phyloP scores from a whole-genome alignment of 73 alveolate genomes.

The Diophrys sp. region DNA sequence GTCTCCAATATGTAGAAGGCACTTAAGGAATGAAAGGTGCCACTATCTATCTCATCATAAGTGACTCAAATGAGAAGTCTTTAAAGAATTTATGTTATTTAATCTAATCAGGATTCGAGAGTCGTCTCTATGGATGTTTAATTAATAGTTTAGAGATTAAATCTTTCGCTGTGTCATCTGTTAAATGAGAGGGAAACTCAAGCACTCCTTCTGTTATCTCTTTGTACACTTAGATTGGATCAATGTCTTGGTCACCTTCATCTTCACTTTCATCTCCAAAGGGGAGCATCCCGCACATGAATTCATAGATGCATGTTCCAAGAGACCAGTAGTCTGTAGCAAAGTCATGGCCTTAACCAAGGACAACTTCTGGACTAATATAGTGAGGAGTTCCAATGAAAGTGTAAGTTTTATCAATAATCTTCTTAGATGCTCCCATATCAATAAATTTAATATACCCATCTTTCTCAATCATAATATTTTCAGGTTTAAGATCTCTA shows the following conservation, averaged over 20 bases:
- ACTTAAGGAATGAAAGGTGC: not conserved
- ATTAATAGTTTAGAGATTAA: conserved; percentile 26
- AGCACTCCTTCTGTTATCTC: conserved; percentile 25
- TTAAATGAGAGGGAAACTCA: conserved; percentile 33
- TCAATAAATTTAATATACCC: conserved; percentile 73
- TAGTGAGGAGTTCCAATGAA: conserved; percentile 73
- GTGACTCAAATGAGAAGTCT: not conserved
- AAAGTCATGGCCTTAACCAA: conserved; percentile 56
- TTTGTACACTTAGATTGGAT: conserved; percentile 56
- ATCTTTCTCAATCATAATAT: conserved; percentile 60
- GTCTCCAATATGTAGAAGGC: not conserved
- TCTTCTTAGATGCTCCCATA: conserved; percentile 71
- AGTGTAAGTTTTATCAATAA: conserved; percentile 68
- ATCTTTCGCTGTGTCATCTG: conserved; percentile 52
- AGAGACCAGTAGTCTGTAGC: conserved; percentile 62
- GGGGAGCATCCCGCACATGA: conserved; percentile 54
- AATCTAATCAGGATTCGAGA: not conserved
- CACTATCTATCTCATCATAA: not conserved
- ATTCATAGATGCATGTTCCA: conserved; percentile 62
- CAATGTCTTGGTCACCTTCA: conserved; percentile 12
- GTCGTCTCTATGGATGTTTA: conserved; percentile 25
- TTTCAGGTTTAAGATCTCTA: conserved; percentile 83
- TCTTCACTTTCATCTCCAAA: conserved; percentile 47
- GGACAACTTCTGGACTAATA: conserved; percentile 70
- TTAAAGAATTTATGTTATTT: not conserved